Base-by-base conservation (phyloP, 192 early-diverging fungal genomes). In the Coemansia nantahalensis region DNA sequence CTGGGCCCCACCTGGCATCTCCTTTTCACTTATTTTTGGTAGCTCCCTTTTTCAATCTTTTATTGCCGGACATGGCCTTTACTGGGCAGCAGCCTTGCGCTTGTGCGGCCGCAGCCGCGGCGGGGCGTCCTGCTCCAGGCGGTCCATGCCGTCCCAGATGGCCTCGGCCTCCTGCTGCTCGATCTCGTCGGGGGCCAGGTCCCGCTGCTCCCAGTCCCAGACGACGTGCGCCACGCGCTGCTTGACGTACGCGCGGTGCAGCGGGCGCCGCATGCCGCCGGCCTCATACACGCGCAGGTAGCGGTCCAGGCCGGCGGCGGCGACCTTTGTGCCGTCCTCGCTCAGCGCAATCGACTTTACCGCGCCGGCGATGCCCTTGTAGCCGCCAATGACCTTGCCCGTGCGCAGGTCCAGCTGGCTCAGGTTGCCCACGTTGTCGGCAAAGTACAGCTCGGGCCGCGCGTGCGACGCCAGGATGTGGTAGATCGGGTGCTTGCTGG, bases 271-370 rank as follows among this genome's bases (percentile, higher is more conserved):
- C 37, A 67, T 68, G 26, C 59, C 79, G 22, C 40, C 63, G 18
- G 78, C 75, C 61, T 93, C 84, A 58, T 85, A 89, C 2, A 92
- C 81, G 12, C 90, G 83, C 45, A 93, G 48, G 43, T 85, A 87
- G 35, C 91, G 78, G 56, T 95, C 93, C 51, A 87, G 36, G 4
- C 86, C 83, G 8, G 85, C 90, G 11, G 80, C 81, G 5, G 83
- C 80, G 4, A 90, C 59, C 42, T 63, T 71, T 5, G 63, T 23
- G 17, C 73, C 36, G 73, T 82, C 24, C 60, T 82, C 46, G 81
- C 79, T 75, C 79, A 84, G 39, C 65, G 70, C 51, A 66, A 84
- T 39, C 62, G 78, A 72, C 47, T 39, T 47, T 24, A 59, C 60
- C 2, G 60, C 57, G 6, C 65, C 67, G 3, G 63, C 47, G 45